Percentiles rank a stretch among this genome's conserved stretches.
These are phyloP conservation scores for Phellinidium pouzarii DNA, from an alignment of 1,284 basidiomycete species.

Conservation along the genomic window DNA sequence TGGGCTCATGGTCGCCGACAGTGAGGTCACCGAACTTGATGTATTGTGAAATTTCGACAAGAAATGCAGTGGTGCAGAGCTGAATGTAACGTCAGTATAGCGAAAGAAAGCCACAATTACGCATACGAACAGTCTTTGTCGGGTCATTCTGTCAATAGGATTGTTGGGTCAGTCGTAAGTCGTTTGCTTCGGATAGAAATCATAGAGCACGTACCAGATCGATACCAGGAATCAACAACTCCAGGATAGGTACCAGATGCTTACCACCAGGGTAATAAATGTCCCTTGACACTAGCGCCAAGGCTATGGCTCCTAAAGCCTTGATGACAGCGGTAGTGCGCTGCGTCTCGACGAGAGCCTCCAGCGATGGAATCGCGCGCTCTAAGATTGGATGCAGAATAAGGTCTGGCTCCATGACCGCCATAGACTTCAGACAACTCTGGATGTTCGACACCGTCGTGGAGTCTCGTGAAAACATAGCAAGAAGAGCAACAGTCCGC, in stretches of 20 bases:
- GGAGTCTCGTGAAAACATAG: conserved; percentile 84
- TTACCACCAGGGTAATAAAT: conserved; percentile 78
- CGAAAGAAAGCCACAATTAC: background rate
- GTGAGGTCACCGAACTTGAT: conserved; percentile 78
- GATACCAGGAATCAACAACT: conserved; percentile 83
- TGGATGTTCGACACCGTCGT: conserved; percentile 61
- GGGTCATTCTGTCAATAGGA: conserved; percentile 68
- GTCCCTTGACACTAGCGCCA: conserved; percentile 71
- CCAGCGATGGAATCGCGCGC: conserved; percentile 79
- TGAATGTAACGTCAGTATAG: conserved; percentile 24
- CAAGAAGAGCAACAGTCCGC: conserved; percentile 76
- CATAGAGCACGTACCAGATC: conserved; percentile 48
- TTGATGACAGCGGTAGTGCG: conserved; percentile 83
- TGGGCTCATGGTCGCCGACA: conserved; percentile 27
- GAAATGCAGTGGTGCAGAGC: conserved; percentile 70
- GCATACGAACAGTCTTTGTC: conserved; percentile 66
- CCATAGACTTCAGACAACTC: conserved; percentile 67
- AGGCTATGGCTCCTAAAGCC: conserved; percentile 74
- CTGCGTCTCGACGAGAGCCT: conserved; percentile 85
- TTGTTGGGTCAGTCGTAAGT: conserved; percentile 3
- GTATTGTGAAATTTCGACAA: conserved; percentile 74
- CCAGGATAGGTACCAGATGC: conserved; percentile 76
- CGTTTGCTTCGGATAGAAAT: background rate
- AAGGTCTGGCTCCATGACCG: conserved; percentile 82
- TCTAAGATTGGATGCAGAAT: conserved; percentile 84